These are phyloP conservation scores for Aspergillus asperescens DNA, from an alignment of 495 filamentous ascomycete genomes.

Conservation along the genomic window DNA sequence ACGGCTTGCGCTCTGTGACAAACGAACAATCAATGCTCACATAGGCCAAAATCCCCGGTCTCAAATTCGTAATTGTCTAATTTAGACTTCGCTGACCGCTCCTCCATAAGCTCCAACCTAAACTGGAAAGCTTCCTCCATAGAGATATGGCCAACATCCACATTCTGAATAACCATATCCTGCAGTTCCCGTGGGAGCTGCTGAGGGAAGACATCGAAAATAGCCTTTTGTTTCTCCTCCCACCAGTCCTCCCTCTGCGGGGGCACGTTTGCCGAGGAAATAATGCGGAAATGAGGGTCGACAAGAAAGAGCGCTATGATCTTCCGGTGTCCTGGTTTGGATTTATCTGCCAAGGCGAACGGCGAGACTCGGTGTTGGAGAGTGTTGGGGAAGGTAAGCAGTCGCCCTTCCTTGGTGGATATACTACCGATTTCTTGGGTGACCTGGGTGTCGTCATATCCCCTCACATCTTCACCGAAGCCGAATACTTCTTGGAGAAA, in stretches of 20 bases:
- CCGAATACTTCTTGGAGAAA: constrained; percentile 22
- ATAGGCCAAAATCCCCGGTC: constrained; percentile 18
- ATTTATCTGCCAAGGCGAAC: constrained; percentile 42
- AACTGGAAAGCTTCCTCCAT: constrained; percentile 42
- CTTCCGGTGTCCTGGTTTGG: constrained; percentile 47
- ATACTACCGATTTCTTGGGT: constrained; percentile 31
- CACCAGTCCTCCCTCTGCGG: constrained; percentile 40
- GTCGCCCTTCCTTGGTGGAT: constrained; percentile 15
- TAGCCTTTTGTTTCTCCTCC: constrained; percentile 13
- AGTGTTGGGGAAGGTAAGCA: constrained; percentile 25
- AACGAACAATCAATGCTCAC: constrained; percentile 32
- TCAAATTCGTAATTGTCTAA: constrained; percentile 19
- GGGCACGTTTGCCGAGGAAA: constrained; percentile 50
- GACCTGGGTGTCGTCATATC: background rate
- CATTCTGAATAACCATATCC: constrained; percentile 30
- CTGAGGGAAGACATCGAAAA: constrained; percentile 10
- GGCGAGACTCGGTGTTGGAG: constrained; percentile 48
- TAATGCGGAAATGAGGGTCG: constrained; percentile 42
- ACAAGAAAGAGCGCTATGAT: constrained; percentile 52
- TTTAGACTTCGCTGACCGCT: constrained; percentile 25
- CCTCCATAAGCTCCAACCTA: constrained; percentile 44
- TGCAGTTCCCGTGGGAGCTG: constrained; percentile 37
- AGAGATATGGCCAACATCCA: constrained; percentile 30
- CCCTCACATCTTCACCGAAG: constrained; percentile 11
- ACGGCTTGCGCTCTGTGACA: too few species aligned